Percentiles rank a stretch among this genome's conserved stretches.
phyloP scores from a whole-genome alignment of 495 filamentous ascomycete genomes.

The Lasiosphaeris hirsuta region DNA sequence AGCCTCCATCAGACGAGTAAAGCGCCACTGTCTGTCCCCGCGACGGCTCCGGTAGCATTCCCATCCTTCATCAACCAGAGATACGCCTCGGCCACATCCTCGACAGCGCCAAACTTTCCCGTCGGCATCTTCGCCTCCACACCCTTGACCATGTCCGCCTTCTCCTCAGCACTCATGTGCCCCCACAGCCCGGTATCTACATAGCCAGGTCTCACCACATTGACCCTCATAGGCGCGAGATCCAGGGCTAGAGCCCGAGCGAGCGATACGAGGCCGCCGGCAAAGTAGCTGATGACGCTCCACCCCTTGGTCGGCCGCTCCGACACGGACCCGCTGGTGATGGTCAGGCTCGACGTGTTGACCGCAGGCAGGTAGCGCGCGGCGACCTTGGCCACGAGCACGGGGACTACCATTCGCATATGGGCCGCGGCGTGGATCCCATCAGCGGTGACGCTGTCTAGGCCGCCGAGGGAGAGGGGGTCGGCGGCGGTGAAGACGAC shows the following conservation, averaged over 20 bases:
- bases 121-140: slow-evolving; percentile 34
- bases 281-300: slow-evolving; percentile 40
- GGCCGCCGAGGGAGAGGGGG: slow-evolving; percentile 28
- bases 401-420: slow-evolving; percentile 51
- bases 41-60: slow-evolving; percentile 22
- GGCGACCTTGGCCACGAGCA: slow-evolving; percentile 53
- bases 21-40: slow-evolving; percentile 16
- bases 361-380: slow-evolving; percentile 40
- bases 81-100: slow-evolving; percentile 64
- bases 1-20: slow-evolving; percentile 11
- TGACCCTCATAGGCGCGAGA: slow-evolving; percentile 57
- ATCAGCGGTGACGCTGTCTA: slow-evolving; percentile 40
- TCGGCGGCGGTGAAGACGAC: slow-evolving; percentile 60
- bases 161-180: slow-evolving; percentile 31
- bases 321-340: slow-evolving; percentile 51
- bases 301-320: slow-evolving; percentile 47
- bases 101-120: slow-evolving; percentile 45
- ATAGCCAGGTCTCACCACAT: slow-evolving; percentile 53
- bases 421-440: slow-evolving; percentile 37
- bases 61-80: slow-evolving; percentile 60
- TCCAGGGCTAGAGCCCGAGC: slow-evolving; percentile 54
- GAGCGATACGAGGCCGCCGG: slow-evolving; percentile 39
- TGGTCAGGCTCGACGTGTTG: slow-evolving; percentile 45
- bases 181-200: slow-evolving; percentile 48
- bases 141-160: slow-evolving; percentile 30